These are phyloP conservation scores for Termitomyces bulborhizus DNA, from an alignment of 768 basidiomycete genomes.

Conservation along the genomic window DNA sequence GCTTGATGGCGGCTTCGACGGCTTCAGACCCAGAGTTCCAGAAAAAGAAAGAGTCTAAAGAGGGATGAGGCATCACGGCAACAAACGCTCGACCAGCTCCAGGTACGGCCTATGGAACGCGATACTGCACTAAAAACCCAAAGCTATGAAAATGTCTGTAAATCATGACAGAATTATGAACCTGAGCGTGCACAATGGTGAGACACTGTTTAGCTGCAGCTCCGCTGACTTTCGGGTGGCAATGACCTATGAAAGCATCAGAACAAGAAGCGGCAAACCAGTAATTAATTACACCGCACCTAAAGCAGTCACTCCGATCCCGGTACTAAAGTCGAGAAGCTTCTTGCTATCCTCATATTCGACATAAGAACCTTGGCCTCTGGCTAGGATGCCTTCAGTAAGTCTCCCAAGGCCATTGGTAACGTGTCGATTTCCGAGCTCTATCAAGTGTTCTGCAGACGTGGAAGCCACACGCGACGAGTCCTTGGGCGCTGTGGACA, in stretches of 20 bases:
- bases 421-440: constrained; percentile 38
- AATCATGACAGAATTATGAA: constrained; percentile 21
- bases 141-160: not conserved
- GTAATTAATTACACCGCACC: constrained; percentile 35
- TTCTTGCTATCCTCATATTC: constrained; percentile 64
- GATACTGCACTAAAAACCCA: constrained; percentile 66
- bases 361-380: constrained; percentile 71
- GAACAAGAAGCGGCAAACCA: not conserved
- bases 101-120: constrained; percentile 85
- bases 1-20: constrained; percentile 83
- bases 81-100: constrained; percentile 74
- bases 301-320: constrained; percentile 83
- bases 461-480: constrained; percentile 5
- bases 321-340: constrained; percentile 81
- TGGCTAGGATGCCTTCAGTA: constrained; percentile 52
- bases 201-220: constrained; percentile 88
- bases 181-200: constrained; percentile 74
- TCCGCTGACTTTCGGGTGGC: constrained; percentile 78
- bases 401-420: constrained; percentile 40
- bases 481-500: not conserved
- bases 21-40: constrained; percentile 97
- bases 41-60: constrained; percentile 94
- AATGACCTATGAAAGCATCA: constrained; percentile 53
- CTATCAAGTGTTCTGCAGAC: constrained; percentile 19
- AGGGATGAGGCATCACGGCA: constrained; percentile 90